Conservation (phyloP, 169 alveolate species). For the Plasmodium blacklocki region DNA sequence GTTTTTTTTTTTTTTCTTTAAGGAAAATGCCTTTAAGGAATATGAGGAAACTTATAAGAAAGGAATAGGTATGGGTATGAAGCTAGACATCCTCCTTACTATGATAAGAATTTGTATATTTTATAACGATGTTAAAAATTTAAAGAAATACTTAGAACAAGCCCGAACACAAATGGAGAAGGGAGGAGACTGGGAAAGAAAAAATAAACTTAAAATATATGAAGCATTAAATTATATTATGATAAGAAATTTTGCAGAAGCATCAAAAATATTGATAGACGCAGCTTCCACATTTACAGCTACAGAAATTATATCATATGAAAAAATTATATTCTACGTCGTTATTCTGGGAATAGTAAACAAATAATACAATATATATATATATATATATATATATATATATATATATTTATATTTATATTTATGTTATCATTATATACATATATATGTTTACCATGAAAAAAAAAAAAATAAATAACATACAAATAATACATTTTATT, state of each 20-base stretch:
- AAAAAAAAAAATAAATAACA: too few species aligned
- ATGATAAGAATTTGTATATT: slow-evolving; percentile 83
- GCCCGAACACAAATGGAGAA: slow-evolving; percentile 91
- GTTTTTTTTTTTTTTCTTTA: background rate
- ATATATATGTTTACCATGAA: background rate
- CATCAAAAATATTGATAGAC: slow-evolving; percentile 89
- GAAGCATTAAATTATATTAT: slow-evolving; percentile 90
- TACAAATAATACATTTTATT: too few species aligned
- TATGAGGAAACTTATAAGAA: slow-evolving; percentile 86
- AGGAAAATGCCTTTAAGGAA: slow-evolving; percentile 86
- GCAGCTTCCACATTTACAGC: slow-evolving; percentile 96
- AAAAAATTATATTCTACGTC: slow-evolving; percentile 93
- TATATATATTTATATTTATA: background rate
- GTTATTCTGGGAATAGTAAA: slow-evolving; percentile 89
- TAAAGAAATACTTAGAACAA: slow-evolving; percentile 78
- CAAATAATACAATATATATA: slow-evolving; percentile 1
- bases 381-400: background rate
- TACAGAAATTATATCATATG: slow-evolving; percentile 94
- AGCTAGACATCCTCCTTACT: slow-evolving; percentile 85
- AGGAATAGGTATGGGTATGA: slow-evolving; percentile 88
- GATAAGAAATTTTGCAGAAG: slow-evolving; percentile 92
- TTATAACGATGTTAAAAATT: slow-evolving; percentile 79
- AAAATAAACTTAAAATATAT: slow-evolving; percentile 96
- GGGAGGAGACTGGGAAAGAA: slow-evolving; percentile 99
- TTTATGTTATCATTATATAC: too few species aligned